Base-by-base conservation (phyloP, 2,329 filamentous ascomycete genomes). In the Periglandula ipomoeae region DNA sequence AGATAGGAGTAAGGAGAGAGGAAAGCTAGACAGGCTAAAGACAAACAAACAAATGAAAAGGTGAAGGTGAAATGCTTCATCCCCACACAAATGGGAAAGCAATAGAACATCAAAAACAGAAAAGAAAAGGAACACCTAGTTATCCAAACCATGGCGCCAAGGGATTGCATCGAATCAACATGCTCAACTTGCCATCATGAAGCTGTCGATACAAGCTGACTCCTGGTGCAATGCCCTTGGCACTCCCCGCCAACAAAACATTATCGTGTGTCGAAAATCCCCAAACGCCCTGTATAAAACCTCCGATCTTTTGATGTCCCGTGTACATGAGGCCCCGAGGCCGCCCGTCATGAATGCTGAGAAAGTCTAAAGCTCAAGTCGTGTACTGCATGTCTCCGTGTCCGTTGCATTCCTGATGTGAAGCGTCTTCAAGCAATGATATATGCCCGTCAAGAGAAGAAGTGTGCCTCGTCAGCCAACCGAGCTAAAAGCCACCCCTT, bases 241-340 rank as follows among this genome's bases (percentile, higher is more conserved):
- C 19, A 11, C 38, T 6, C 19, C 1, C 2, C 19, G 20, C 5
- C 11, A 47, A 37, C n/a, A 38, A 50, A 44, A 44, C 23, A 47
- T 43, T 10, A 34, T 27, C 1, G 23, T 50, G 39, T 41, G 19
- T 32, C 20, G 3, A 23, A 15, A 23, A 27, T 10, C 15, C 39
- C 44, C 23, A 46, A 50, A 46, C 38, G 38, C 48, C 44, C 38
- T 38, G 37, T 32, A 42, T 30, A 20, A 32, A n/a, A 13, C 17
- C n/a, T 6, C 4, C 20, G 4, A 35, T 41, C 32, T 41, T 17
- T 37, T 27, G n/a, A n/a, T n/a, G 2, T 27, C 6, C 24, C 32
- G 39, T 20, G 26, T 44, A 24, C 20, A 41, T 38, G 40, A 48
- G 35, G 34, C 27, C 37, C n/a, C 23, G 35, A 37, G 39, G 35